Conservation (phyloP, 2,329 filamentous ascomycete genomes). For the Xylariaceae sp. region DNA sequence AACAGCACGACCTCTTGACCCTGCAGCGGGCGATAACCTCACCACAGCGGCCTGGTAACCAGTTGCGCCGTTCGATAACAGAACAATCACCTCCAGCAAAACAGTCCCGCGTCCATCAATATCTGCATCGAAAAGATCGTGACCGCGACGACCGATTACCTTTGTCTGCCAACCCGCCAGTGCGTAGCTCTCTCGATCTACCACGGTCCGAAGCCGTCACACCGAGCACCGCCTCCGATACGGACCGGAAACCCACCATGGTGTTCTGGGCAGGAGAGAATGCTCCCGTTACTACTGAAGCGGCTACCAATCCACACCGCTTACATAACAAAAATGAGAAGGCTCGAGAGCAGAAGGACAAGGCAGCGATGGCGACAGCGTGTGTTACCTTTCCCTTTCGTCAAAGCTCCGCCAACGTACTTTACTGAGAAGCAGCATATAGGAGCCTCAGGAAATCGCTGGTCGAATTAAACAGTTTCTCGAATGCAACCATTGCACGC, state of each 20-base stretch:
- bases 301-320: slow-evolving; percentile 19
- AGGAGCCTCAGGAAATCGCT: slow-evolving; percentile 61
- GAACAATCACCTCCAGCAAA: slow-evolving; percentile 56
- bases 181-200: slow-evolving; percentile 52
- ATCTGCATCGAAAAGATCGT: slow-evolving; percentile 44
- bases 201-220: slow-evolving; percentile 53
- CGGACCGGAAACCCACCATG: slow-evolving; percentile 52
- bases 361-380: slow-evolving; percentile 48
- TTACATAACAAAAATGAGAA: slow-evolving; percentile 47
- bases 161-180: slow-evolving; percentile 38
- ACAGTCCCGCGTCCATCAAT: slow-evolving; percentile 43
- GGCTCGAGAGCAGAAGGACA: slow-evolving; percentile 50
- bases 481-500: slow-evolving; percentile 65
- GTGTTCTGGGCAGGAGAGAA: slow-evolving; percentile 40
- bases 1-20: slow-evolving; percentile 41
- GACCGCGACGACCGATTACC: slow-evolving; percentile 42
- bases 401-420: background rate
- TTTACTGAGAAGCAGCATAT: slow-evolving; percentile 33
- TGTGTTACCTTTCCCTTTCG: slow-evolving; percentile 37
- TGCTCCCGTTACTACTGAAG: slow-evolving; percentile 27
- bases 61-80: slow-evolving; percentile 61
- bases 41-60: slow-evolving; percentile 52
- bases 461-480: slow-evolving; percentile 61
- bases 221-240: slow-evolving; percentile 47
- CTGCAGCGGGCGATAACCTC: slow-evolving; percentile 40